Conservation (phyloP, 176 grass and related monocot species). For the Carex myosuroides region DNA sequence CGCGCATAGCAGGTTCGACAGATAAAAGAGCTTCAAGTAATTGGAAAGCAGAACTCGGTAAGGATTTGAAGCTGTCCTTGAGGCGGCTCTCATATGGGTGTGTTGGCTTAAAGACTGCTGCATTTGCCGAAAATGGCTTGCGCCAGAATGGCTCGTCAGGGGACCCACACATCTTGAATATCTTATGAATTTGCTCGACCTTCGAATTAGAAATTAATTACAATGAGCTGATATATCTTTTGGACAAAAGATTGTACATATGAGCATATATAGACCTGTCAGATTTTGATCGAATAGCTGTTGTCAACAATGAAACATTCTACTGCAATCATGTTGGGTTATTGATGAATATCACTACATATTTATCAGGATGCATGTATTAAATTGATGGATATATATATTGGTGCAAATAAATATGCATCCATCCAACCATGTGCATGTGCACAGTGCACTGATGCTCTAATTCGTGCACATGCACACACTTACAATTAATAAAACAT, state of each 20-base stretch:
- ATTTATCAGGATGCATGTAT: not conserved
- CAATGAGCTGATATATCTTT: not conserved
- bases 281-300: not conserved
- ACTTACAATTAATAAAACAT: not conserved
- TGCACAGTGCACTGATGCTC: not conserved
- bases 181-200: constrained; percentile 94
- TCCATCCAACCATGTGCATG: not conserved
- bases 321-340: not conserved
- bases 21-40: constrained; percentile 58
- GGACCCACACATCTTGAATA: constrained; percentile 95
- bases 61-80: constrained; percentile 34
- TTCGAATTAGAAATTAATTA: constrained; percentile 5
- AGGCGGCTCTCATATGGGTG: constrained; percentile 50
- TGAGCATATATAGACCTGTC: not conserved
- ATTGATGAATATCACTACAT: not conserved
- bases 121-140: constrained; percentile 35
- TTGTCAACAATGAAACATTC: not conserved
- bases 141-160: constrained; percentile 70
- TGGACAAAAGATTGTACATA: not conserved
- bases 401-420: not conserved
- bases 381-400: not conserved
- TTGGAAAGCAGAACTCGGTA: constrained; percentile 36
- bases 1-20: constrained; percentile 49
- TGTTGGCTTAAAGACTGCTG: constrained; percentile 63
- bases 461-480: not conserved